phyloP scores from a whole-genome alignment of 129 eudicot genomes.

The Rutidosis leptorrhynchoides region DNA sequence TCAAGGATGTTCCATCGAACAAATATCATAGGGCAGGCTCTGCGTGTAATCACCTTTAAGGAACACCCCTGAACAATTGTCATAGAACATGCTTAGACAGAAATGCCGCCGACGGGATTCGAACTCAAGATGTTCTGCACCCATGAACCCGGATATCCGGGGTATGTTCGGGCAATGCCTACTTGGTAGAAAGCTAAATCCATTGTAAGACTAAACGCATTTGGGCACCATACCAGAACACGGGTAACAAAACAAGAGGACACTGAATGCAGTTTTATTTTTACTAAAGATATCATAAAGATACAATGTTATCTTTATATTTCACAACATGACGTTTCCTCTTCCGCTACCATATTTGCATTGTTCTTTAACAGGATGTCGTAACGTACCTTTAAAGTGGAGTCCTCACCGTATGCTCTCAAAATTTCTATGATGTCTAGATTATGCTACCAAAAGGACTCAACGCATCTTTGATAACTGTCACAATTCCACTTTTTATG shows the following conservation, averaged over 20 bases:
- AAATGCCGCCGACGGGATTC: no score
- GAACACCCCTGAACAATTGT: no score
- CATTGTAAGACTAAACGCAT: neutral
- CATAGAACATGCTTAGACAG: no score
- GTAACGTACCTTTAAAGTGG: constrained; percentile 20
- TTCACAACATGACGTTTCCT: constrained; percentile 14
- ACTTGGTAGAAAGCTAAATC: neutral
- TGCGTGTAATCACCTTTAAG: no score
- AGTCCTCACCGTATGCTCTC: constrained; percentile 8
- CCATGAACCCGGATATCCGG: no score
- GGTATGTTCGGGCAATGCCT: neutral
- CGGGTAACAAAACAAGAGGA: neutral
- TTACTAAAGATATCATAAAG: no score
- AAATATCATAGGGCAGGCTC: no score
- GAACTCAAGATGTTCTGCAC: no score
- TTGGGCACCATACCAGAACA: neutral
- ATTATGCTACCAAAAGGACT: constrained; percentile 80
- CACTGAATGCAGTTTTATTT: neutral
- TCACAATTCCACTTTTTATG: constrained; percentile 92
- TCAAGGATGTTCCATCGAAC: no score
- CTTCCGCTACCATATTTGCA: constrained; percentile 15
- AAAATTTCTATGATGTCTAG: constrained; percentile 41
- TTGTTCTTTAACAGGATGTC: constrained; percentile 24
- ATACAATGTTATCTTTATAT: constrained; percentile 30
- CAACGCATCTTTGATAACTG: constrained; percentile 85